Conservation (phyloP, 176 grass and related monocot species). For the Cymbopogon citratus region DNA sequence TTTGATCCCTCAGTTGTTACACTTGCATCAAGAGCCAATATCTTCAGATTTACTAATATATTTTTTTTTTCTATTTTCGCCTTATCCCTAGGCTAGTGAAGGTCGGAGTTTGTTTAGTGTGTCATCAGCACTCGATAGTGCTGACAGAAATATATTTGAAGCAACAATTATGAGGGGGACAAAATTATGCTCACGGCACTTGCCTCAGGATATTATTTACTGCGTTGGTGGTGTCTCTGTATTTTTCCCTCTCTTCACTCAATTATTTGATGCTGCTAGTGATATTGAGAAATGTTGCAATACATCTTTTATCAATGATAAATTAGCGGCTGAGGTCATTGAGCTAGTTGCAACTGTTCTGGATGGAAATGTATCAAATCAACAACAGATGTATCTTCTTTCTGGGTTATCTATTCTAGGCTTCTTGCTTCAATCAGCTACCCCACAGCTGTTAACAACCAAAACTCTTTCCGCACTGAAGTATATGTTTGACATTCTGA, state of each 20-base stretch:
- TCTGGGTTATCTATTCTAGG: constrained; percentile 93
- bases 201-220: constrained; percentile 95
- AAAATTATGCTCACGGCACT: constrained; percentile 75
- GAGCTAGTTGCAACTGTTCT: constrained; percentile 93
- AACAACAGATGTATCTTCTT: constrained; percentile 97
- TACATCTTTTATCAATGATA: constrained; percentile 34
- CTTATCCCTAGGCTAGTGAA: constrained; percentile 66
- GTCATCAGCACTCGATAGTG: constrained; percentile 53
- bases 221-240: constrained; percentile 98
- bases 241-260: constrained; percentile 91
- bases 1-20: neutral
- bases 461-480: constrained; percentile 83
- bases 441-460: constrained; percentile 60
- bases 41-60: neutral
- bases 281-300: neutral
- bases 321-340: constrained; percentile 73
- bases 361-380: constrained; percentile 91
- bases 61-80: neutral
- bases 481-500: constrained; percentile 80
- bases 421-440: constrained; percentile 83
- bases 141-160: constrained; percentile 69
- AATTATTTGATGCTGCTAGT: constrained; percentile 53
- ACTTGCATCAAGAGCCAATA: neutral
- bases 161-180: constrained; percentile 84
- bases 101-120: constrained; percentile 80